phyloP scores from a whole-genome alignment of 2,329 filamentous ascomycete species.

The Pyrenochaeta sp. region DNA sequence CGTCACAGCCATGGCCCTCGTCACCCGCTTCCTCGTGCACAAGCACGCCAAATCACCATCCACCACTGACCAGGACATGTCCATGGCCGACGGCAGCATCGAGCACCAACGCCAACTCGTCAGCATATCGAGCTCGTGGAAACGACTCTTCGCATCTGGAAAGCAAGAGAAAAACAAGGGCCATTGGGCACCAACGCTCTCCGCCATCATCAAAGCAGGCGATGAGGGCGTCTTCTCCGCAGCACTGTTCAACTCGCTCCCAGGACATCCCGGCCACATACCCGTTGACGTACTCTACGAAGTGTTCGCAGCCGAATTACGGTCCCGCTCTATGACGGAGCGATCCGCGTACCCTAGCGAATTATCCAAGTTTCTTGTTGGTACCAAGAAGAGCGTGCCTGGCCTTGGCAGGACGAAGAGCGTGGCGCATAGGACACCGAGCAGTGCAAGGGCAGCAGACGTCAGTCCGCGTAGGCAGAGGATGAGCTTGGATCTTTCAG shows the following conservation, averaged over 20 bases:
- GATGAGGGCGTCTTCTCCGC: slow-evolving; percentile 40
- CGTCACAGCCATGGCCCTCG: slow-evolving; percentile 36
- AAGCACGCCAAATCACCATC: slow-evolving; percentile 32
- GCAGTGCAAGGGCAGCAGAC: slow-evolving; percentile 16
- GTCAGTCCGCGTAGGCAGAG: slow-evolving; percentile 13
- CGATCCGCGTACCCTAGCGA: slow-evolving; percentile 31
- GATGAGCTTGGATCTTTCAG: slow-evolving; percentile 26
- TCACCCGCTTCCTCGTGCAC: slow-evolving; percentile 35
- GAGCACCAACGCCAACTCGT: slow-evolving; percentile 20
- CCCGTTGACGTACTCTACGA: slow-evolving; percentile 35
- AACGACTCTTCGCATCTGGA: slow-evolving; percentile 23
- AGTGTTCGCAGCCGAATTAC: slow-evolving; percentile 34
- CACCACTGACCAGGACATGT: slow-evolving; percentile 9
- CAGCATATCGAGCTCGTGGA: slow-evolving; percentile 26
- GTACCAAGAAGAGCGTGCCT: slow-evolving; percentile 16
- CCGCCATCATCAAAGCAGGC: slow-evolving; percentile 41
- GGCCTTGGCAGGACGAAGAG: slow-evolving; percentile 26
- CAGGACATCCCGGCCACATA: slow-evolving; percentile 30
- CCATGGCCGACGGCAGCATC: slow-evolving; percentile 18
- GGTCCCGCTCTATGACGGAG: slow-evolving; percentile 25
- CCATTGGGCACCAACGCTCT: slow-evolving; percentile 36
- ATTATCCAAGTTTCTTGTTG: slow-evolving; percentile 31
- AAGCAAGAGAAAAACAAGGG: slow-evolving; percentile 22
- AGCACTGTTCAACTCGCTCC: slow-evolving; percentile 31
- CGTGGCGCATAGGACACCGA: slow-evolving; percentile 20